Conservation (phyloP, 2,329 filamentous ascomycete species). For the Alternaria hordeiaustralica region DNA sequence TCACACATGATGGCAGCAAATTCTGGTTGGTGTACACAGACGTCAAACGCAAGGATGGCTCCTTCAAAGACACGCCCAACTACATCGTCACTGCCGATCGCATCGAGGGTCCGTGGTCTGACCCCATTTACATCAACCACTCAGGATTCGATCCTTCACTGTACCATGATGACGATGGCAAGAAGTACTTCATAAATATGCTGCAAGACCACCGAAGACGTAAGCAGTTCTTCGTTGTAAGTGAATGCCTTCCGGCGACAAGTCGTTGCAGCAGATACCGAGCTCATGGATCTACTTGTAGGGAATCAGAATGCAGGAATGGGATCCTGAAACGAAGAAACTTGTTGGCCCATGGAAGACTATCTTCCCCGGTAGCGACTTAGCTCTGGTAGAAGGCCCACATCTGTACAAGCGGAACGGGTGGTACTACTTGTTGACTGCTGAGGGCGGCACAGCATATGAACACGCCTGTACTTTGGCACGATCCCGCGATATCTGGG, state of each 20-base stretch:
- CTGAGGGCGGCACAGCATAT: constrained; percentile 50
- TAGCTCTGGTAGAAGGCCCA: constrained; percentile 51
- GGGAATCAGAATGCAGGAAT: constrained; percentile 65
- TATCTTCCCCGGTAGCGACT: constrained; percentile 61
- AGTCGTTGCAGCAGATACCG: not conserved
- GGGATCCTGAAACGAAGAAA: constrained; percentile 56
- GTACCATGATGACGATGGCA: constrained; percentile 47
- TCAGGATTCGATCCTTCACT: constrained; percentile 66
- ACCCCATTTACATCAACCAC: constrained; percentile 65
- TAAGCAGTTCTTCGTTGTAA: constrained; percentile 55
- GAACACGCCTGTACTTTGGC: constrained; percentile 50
- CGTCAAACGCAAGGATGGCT: constrained; percentile 71
- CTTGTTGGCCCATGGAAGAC: constrained; percentile 64
- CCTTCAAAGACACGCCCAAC: constrained; percentile 69
- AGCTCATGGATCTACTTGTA: not conserved
- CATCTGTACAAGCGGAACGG: constrained; percentile 47
- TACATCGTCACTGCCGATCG: constrained; percentile 62
- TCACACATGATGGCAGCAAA: constrained; percentile 65
- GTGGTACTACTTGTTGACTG: constrained; percentile 47
- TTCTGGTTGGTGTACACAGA: constrained; percentile 72
- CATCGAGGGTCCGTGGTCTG: constrained; percentile 68
- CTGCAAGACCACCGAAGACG: constrained; percentile 44
- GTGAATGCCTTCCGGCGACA: not conserved
- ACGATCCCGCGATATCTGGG: constrained; percentile 48
- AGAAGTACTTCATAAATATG: constrained; percentile 49